Evolutionary conservation across 805 yeast genomes (phyloP), one percentile per base, ranked within the genome.

Genomic region (Myxozyma vanderwaltii): DNA sequence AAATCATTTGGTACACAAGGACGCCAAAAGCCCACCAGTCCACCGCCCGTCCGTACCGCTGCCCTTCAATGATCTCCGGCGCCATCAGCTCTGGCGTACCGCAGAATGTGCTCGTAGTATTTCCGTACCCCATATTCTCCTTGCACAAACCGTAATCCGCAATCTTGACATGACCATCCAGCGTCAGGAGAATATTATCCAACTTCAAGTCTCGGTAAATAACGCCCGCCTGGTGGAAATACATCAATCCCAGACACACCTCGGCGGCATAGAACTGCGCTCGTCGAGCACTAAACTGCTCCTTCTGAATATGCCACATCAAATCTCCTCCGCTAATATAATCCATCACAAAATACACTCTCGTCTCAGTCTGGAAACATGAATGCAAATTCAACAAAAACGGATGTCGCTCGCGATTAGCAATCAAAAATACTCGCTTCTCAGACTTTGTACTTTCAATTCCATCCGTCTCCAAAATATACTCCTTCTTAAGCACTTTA

Each of bases 1-100:
- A 79, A 58, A 94, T 79, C 99, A 94, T 94, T 75, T 94, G 99
- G 74, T 92, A 94, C 65, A 94, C 78, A 64, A 94, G 79, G 29
- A 94, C 98, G 58, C 99, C 99, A 79, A 91, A 90, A 0, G 99
- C 98, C 99, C 99, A 94, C 99, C 99, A 94, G 75, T 94, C 99
- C 55, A 94, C 99, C 40, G 94, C 88, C 70, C 96, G 84, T 54
- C 91, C 94, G 70, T 94, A 94, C 60, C 86, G 88, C 73, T 91
- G 96, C 55, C 94, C 98, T 64, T 89, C 86, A 70, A 94, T 79
- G 66, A 94, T 92, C 74, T 94, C 99, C 0, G 99, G 99, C 0
- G 99, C 99, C 96, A 94, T 94, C 67, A 94, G 89, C 74, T 94
- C 99, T 0, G 99, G 99, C 1, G 99, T 94, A 68, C 99, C 99